phyloP scores from a whole-genome alignment of 805 yeast species.

The Limtongozyma cylindracea region DNA sequence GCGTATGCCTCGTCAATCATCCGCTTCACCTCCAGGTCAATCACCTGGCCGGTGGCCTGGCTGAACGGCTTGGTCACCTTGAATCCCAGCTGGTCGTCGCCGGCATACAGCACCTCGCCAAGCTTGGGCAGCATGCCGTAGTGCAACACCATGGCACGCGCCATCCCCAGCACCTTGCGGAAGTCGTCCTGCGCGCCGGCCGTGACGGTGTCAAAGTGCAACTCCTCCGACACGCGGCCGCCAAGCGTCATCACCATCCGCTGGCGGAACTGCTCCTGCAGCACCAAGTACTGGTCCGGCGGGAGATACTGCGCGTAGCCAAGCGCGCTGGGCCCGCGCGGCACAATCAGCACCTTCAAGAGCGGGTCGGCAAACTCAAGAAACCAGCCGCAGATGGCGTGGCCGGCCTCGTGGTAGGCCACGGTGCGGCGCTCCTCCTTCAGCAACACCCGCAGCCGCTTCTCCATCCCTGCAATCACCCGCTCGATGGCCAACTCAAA shows the following conservation, averaged over 20 bases:
- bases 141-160: slow-evolving; percentile 75
- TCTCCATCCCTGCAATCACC: slow-evolving; percentile 89
- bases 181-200: slow-evolving; percentile 95
- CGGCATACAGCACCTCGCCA: slow-evolving; percentile 62
- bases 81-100: slow-evolving; percentile 20
- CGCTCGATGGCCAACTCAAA: slow-evolving; percentile 95
- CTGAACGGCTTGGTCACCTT: slow-evolving; percentile 70
- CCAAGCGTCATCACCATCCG: slow-evolving; percentile 95
- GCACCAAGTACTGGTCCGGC: slow-evolving; percentile 63
- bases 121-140: slow-evolving; percentile 78
- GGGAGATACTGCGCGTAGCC: slow-evolving; percentile 98
- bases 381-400: slow-evolving; percentile 96
- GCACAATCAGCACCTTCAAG: slow-evolving; percentile 85
- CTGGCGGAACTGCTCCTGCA: slow-evolving; percentile 57
- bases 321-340: slow-evolving; percentile 89
- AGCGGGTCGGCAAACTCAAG: slow-evolving; percentile 80
- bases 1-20: slow-evolving; percentile 55
- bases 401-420: slow-evolving; percentile 98
- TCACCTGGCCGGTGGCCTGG: slow-evolving; percentile 58
- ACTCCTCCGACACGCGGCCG: slow-evolving; percentile 89
- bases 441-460: slow-evolving; percentile 60
- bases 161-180: slow-evolving; percentile 86
- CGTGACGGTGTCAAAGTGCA: slow-evolving; percentile 78
- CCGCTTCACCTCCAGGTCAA: slow-evolving; percentile 65
- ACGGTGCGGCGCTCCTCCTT: slow-evolving; percentile 76